Conservation (phyloP, 352 stramenopile genomes). For the Phytophthora boehmeriae region DNA sequence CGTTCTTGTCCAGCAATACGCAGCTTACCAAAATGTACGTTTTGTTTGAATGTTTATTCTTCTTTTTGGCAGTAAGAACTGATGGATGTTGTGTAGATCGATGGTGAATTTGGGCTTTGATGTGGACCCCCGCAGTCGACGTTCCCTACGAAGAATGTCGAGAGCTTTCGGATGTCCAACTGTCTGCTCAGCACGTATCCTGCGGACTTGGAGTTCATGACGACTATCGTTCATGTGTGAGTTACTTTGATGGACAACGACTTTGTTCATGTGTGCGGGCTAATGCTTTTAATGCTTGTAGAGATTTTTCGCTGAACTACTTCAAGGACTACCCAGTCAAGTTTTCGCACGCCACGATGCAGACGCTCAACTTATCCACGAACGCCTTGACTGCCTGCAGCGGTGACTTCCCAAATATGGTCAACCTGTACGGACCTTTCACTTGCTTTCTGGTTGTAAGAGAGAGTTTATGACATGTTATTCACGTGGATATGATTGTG, state of each 20-base stretch:
- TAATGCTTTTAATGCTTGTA: constrained; percentile 13
- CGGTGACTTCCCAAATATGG: constrained; percentile 52
- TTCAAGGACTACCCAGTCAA: constrained; percentile 57
- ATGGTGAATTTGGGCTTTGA: constrained; percentile 62
- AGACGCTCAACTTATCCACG: constrained; percentile 57
- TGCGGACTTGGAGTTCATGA: constrained; percentile 57
- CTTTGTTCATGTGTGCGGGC: background rate
- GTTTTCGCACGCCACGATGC: constrained; percentile 46
- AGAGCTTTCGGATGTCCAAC: constrained; percentile 60
- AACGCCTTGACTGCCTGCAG: constrained; percentile 59
- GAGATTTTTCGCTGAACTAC: constrained; percentile 70
- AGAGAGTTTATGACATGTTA: constrained; percentile 1
- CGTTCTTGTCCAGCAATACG: constrained; percentile 40
- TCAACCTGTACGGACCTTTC: constrained; percentile 45
- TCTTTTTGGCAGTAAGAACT: no score
- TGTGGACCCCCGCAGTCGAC: constrained; percentile 45
- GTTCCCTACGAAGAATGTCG: constrained; percentile 50
- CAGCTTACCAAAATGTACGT: constrained; percentile 52
- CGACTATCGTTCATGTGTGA: constrained; percentile 52
- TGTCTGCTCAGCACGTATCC: constrained; percentile 59
- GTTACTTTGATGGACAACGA: constrained; percentile 9
- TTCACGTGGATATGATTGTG: background rate
- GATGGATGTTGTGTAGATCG: constrained; percentile 32
- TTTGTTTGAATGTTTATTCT: no score
- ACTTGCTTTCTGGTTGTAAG: background rate